Evolutionary conservation across 2,329 filamentous ascomycete species (phyloP), one percentile per base, ranked within the genome.

Genomic region (Colletotrichum lindemuthianum): DNA sequence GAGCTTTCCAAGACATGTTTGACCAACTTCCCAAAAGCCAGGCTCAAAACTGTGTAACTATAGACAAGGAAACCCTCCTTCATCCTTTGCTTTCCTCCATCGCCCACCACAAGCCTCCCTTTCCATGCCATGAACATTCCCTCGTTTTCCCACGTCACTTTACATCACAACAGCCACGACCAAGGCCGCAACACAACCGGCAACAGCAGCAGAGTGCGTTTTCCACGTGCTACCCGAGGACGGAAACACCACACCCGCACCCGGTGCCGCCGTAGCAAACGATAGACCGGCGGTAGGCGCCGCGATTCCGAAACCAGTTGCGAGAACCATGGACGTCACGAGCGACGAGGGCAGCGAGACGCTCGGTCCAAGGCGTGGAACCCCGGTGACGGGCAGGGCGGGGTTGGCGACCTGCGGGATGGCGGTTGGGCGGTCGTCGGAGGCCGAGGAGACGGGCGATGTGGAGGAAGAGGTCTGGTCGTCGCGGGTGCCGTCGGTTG

Each of bases 241-340:
- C 9, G 61, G 40, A 4, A 39, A 65, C 51, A 16, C 24, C 24
- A 4, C 24, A 24, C 24, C 24, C 24, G 24, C 40, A n/a, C 39
- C 34, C n/a, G 61, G 44, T n/a, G 45, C 44, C 2, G 58, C 47
- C 36, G 61, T 51, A n/a, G 60, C 61, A 9, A 60, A 60, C 10
- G 59, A 43, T 13, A 61, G 47, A n/a, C 61, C 61, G 11, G 33
- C 43, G 11, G 51, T 65, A 4, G 61, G 61, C 15, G 45, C 61
- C 13, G 47, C 61, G 34, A 43, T 45, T n/a, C 52, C 52, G 34
- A 40, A 50, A 6, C 48, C 58, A 8, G 57, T 65, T 5, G 58
- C 61, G 5, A 65, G 61, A 4, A 65, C 47, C 51, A 65, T 61
- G 9, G 61, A 65, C 12, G 61, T 65, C 61, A 50, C 41, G 34